These are phyloP conservation scores for Pythium apleroticum DNA, from an alignment of 352 stramenopile species.

Conservation along the genomic window DNA sequence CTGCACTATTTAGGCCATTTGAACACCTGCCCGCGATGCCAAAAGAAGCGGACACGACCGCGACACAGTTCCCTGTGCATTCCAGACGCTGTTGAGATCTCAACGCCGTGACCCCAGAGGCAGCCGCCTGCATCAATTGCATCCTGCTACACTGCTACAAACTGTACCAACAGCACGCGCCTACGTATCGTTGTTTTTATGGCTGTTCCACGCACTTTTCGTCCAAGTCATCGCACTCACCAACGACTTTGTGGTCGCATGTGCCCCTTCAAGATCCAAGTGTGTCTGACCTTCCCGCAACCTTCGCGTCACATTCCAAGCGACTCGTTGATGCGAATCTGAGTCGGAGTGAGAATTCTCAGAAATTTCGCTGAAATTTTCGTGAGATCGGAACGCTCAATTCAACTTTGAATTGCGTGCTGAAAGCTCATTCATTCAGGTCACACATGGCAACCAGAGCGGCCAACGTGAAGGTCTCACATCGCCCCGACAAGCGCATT, in stretches of 20 bases:
- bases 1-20: too few relatives aligned
- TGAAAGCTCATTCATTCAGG: slow-evolving; percentile 13
- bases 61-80: too few relatives aligned
- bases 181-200: too few relatives aligned
- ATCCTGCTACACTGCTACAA: too few relatives aligned
- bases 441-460: slow-evolving; percentile 12
- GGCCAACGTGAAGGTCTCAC: slow-evolving; percentile 3
- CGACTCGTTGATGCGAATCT: background rate
- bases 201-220: too few relatives aligned
- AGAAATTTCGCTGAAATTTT: slow-evolving; percentile 28
- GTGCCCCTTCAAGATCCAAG: background rate
- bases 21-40: too few relatives aligned
- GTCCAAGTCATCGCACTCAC: too few relatives aligned
- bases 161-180: too few relatives aligned
- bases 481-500: background rate
- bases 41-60: too few relatives aligned
- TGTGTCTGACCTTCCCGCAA: background rate
- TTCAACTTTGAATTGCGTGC: slow-evolving; percentile 17
- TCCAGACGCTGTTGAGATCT: too few relatives aligned
- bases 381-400: background rate
- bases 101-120: too few relatives aligned
- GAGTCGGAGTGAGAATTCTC: slow-evolving; percentile 13
- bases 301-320: background rate
- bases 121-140: too few relatives aligned
- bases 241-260: background rate